Evolutionary conservation across 1,139 yeast species (phyloP).

Genomic region (Debaryomyces subglobosus): DNA sequence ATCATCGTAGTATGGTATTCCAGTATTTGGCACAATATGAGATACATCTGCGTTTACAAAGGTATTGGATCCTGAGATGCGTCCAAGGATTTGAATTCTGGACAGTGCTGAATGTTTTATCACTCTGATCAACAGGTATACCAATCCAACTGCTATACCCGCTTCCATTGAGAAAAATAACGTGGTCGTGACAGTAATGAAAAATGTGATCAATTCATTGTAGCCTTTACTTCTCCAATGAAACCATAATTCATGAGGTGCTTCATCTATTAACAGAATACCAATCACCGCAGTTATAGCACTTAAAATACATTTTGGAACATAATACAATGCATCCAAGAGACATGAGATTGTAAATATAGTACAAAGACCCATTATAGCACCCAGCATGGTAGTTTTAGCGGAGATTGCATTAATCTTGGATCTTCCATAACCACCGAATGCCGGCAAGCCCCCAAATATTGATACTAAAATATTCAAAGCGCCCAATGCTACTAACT

Average conservation of each 20-base stretch:
- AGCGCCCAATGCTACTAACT: constrained; percentile 79
- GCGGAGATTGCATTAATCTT: constrained; percentile 88
- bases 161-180: constrained; percentile 83
- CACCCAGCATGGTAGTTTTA: constrained; percentile 80
- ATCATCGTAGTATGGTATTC: neutral
- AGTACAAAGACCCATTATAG: constrained; percentile 76
- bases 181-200: constrained; percentile 71
- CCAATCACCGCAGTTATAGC: constrained; percentile 85
- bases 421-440: constrained; percentile 96
- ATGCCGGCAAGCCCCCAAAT: constrained; percentile 86
- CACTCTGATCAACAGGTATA: constrained; percentile 77
- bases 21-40: constrained; percentile 7
- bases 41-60: constrained; percentile 76
- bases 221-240: constrained; percentile 77
- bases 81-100: constrained; percentile 84
- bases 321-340: constrained; percentile 65
- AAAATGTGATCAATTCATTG: constrained; percentile 74
- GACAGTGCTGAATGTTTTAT: constrained; percentile 85
- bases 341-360: constrained; percentile 64
- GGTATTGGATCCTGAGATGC: constrained; percentile 74
- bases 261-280: constrained; percentile 76
- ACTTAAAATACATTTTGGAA: constrained; percentile 82
- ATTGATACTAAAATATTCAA: constrained; percentile 68
- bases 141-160: constrained; percentile 85
- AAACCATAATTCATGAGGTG: constrained; percentile 77